Evolutionary conservation across 2,329 filamentous ascomycete species (phyloP).

Genomic region (Neofusicoccum umdonicola): DNA sequence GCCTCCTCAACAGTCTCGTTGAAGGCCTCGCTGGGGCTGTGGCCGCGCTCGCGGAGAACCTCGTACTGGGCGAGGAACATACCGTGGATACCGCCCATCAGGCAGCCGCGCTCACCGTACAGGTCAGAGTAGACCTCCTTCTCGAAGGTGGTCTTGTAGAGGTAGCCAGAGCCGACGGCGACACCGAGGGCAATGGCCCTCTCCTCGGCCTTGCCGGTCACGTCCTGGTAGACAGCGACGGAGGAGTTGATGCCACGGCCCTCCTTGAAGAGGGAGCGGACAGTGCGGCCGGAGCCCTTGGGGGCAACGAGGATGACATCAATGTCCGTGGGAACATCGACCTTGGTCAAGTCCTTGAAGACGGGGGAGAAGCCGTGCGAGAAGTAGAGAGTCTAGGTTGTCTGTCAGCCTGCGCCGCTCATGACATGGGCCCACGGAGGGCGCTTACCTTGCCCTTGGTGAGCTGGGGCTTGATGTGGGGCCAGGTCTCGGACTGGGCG

Average conservation of each 20-base stretch:
- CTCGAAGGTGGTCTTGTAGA: slow-evolving; percentile 99
- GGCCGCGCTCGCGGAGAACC: slow-evolving; percentile 97
- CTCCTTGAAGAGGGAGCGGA: slow-evolving; percentile 98
- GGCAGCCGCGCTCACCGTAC: slow-evolving; percentile 98
- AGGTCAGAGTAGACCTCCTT: slow-evolving; percentile 99
- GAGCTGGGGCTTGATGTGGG: slow-evolving; percentile 94
- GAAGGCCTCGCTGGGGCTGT: slow-evolving; percentile 97
- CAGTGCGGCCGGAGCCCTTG: slow-evolving; percentile 98
- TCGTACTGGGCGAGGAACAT: slow-evolving; percentile 99
- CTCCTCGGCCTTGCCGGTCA: slow-evolving; percentile 97
- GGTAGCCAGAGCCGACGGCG: slow-evolving; percentile 94
- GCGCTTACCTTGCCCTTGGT: slow-evolving; percentile 89
- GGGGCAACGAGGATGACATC: slow-evolving; percentile 99
- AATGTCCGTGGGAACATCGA: slow-evolving; percentile 91
- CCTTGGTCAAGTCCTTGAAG: slow-evolving; percentile 99
- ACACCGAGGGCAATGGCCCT: slow-evolving; percentile 96
- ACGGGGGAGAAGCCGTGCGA: slow-evolving; percentile 99
- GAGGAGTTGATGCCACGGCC: slow-evolving; percentile 99
- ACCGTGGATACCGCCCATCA: slow-evolving; percentile 99
- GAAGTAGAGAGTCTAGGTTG: slow-evolving; percentile 89
- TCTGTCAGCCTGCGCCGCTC: slow-evolving; percentile 24
- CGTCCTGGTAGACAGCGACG: slow-evolving; percentile 96
- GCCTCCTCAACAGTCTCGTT: slow-evolving; percentile 99
- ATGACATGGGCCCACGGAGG: slow-evolving; percentile 12
- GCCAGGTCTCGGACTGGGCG: slow-evolving; percentile 98